Evolutionary conservation across 441 rosid species (phyloP).

Genomic region (Gossypium laxum): DNA sequence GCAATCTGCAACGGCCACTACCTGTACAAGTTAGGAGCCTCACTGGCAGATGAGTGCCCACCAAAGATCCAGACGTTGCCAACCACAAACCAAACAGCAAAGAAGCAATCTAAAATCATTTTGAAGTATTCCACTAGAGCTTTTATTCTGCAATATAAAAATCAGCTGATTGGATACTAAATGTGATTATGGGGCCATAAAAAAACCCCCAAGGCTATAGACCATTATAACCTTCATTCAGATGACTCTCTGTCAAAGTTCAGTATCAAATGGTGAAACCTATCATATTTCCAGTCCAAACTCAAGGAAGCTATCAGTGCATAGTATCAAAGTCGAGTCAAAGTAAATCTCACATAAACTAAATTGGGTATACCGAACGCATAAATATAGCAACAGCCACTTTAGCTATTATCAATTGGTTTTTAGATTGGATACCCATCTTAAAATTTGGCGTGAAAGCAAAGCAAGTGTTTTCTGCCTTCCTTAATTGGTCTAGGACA

Average conservation of each 20-base stretch:
- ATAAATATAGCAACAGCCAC: too few relatives aligned
- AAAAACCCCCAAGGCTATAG: neutral
- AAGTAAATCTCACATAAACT: too few relatives aligned
- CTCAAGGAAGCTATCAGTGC: neutral
- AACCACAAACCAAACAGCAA: slow-evolving; percentile 96
- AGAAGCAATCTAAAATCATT: slow-evolving; percentile 92
- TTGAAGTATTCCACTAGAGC: slow-evolving; percentile 80
- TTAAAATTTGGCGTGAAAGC: neutral
- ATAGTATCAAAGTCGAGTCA: neutral
- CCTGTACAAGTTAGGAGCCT: slow-evolving; percentile 98
- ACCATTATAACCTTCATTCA: neutral
- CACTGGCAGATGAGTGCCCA: slow-evolving; percentile 75
- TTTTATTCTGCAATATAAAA: slow-evolving; percentile 51
- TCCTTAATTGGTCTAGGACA: neutral
- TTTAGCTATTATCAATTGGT: too few relatives aligned
- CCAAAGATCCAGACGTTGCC: slow-evolving; percentile 99
- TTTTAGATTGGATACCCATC: neutral
- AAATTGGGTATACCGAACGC: too few relatives aligned
- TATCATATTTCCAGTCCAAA: neutral
- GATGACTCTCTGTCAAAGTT: neutral
- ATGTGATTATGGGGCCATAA: neutral
- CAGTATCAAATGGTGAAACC: neutral
- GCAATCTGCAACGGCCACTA: slow-evolving; percentile 12
- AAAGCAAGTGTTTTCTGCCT: neutral
- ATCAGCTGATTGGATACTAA: neutral